phyloP scores from a whole-genome alignment of 2,329 filamentous ascomycete genomes.

The Periconia sp. region DNA sequence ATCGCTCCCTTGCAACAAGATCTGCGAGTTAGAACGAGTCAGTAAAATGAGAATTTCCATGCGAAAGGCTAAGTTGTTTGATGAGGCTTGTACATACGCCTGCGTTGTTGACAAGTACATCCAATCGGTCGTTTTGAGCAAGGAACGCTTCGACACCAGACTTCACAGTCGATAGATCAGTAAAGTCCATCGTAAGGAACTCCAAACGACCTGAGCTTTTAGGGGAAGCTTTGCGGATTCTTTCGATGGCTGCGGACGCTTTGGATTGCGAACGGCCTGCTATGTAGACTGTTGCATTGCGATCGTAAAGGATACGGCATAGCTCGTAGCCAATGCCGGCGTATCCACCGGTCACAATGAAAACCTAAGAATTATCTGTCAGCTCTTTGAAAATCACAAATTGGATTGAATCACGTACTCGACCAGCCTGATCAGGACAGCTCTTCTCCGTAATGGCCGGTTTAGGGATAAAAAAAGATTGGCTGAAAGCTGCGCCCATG shows the following conservation, averaged over 20 bases:
- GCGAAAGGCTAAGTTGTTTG: neutral
- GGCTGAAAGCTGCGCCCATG: conserved; percentile 1
- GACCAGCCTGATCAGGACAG: conserved; percentile 41
- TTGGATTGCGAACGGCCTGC: conserved; percentile 42
- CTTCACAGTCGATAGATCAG: conserved; percentile 34
- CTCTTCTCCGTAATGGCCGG: conserved; percentile 43
- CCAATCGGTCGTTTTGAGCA: conserved; percentile 44
- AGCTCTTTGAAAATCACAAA: neutral
- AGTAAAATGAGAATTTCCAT: neutral
- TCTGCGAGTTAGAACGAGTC: neutral
- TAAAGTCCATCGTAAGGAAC: conserved; percentile 42
- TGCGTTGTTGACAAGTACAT: conserved; percentile 94
- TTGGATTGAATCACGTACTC: neutral
- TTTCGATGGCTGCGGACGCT: conserved; percentile 36
- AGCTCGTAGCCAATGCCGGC: conserved; percentile 54
- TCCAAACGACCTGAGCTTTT: conserved; percentile 27
- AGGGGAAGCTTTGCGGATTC: conserved; percentile 30
- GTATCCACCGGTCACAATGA: conserved; percentile 54
- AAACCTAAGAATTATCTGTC: conserved; percentile 29
- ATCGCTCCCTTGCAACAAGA: conserved; percentile 8
- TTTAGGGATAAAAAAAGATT: conserved; percentile 29
- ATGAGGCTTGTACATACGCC: conserved; percentile 50
- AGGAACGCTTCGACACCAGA: conserved; percentile 34
- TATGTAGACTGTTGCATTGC: conserved; percentile 53
- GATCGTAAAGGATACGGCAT: conserved; percentile 53